These are phyloP conservation scores for Cornus controversa DNA, from an alignment of 148 eudicot species.

Conservation along the genomic window DNA sequence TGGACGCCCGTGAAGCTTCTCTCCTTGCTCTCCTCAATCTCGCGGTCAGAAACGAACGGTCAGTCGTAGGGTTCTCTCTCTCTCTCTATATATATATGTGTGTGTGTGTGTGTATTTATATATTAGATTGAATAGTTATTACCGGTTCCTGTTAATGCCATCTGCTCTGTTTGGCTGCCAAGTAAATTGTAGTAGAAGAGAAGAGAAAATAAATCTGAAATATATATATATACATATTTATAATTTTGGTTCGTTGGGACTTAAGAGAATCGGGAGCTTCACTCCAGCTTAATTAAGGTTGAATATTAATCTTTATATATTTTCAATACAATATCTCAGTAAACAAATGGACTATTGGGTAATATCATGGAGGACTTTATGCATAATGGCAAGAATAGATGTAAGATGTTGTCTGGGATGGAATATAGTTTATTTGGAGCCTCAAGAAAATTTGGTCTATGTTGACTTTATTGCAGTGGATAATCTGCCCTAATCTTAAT, in stretches of 20 bases:
- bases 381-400: not conserved
- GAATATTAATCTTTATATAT: no score
- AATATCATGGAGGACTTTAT: not conserved
- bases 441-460: not conserved
- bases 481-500: not conserved
- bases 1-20: slow-evolving; percentile 48
- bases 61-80: not conserved
- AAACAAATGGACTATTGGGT: not conserved
- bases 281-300: not conserved
- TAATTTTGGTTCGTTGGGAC: not conserved
- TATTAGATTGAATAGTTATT: not conserved
- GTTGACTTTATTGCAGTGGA: not conserved
- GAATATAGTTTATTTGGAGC: not conserved
- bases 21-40: slow-evolving; percentile 70
- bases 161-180: not conserved
- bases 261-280: no score
- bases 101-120: not conserved
- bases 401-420: not conserved
- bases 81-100: not conserved
- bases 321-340: no score
- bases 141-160: not conserved
- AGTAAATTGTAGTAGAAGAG: not conserved
- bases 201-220: no score
- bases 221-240: no score
- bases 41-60: slow-evolving; percentile 59